Base-by-base conservation (phyloP, 2,329 filamentous ascomycete species). In the Nannizziopsis barbatae region DNA sequence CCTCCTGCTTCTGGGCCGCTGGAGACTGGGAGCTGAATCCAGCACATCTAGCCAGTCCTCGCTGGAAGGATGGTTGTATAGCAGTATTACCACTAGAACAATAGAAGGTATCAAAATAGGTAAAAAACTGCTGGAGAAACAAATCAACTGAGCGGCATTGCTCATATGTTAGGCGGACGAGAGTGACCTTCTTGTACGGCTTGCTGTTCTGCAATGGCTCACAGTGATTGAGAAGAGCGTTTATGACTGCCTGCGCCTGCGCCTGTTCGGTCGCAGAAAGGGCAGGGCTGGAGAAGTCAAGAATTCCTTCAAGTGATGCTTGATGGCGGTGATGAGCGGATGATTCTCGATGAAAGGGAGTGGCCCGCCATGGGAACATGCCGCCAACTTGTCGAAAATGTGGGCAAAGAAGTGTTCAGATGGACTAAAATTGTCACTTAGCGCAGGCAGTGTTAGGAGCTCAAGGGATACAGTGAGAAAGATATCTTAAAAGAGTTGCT, bases 81-180 rank as follows among this genome's bases (percentile, higher is more conserved):
- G 33, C 15, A 46, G 40, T 52, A 45, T 50, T 33, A 47, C 44
- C 39, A 15, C 37, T 50, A 35, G 49, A 43, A 42, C 30, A 38
- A 50, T 42, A 45, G 31, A 47, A 31, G 38, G 7, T 27, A 40
- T 49, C 50, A 44, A 53, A 36, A 31, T 49, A 51, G 37, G 33
- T 20, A 45, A 53, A 53, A 40, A 51, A 47, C 6, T 50, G 45
- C 12, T 49, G 36, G 22, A 53, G 44, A 49, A 49, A 52, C 17
- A 50, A 18, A 32, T 52, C 50, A 41, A 52, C 52, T 33, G 53
- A 52, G 31, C 50, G 49, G 38, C 43, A 49, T 36, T 52, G 42
- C 45, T 56, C 53, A 49, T 57, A 54, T 45, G 51, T 57, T 32
- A 56, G 47, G 22, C 54, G 52, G 17, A 56, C 51, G 15, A 57